Evolutionary conservation across 176 grass and related monocot genomes (phyloP), one percentile per base, ranked within the genome.

Genomic region (Carex myosuroides): DNA sequence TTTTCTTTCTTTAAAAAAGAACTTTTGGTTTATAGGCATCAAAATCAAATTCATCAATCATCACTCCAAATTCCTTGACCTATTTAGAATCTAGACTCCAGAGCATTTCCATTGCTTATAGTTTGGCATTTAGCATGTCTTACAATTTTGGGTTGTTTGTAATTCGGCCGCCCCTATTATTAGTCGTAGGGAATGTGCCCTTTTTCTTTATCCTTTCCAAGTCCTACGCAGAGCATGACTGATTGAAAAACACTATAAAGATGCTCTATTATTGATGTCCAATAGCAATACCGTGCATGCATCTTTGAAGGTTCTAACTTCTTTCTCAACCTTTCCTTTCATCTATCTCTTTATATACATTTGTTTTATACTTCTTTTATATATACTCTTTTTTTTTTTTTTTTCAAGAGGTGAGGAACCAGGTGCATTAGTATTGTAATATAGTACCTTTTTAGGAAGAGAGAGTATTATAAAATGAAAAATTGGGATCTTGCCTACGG

Each of bases 241-340:
- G 70, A 24, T 74, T 52, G 29, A 68, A 68, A 67, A 0, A 7
- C 1, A 8, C 29, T 8, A 50, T 8, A 1, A 16, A 37, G 64
- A 68, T 68, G 64, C 70, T 53, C 70, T 53, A 75, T 75, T 74
- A 52, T 74, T 75, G 70, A 29, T 68, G 30, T 30, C 30, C 13
- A 68, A 68, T 68, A 3, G 64, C 5, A 37, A 75, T 26, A 22
- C n/a, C 46, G 8, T 75, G 44, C 70, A 75, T 53, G 64, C 64
- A 68, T 50, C 46, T 75, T 75, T 29, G 11, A 75, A 75, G 46
- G 44, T 75, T 21, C 44, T 26, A 5, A 7, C 24, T 73, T 21
- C 44, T 26, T 2, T 22, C 63, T 33, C 29, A 66, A 33, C 63
- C 26, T 66, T 66, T 14, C 9, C 5, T 65, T 65, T 65, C 22